Conservation (phyloP, 1,139 yeast species). For the Suhomyces anneliseae region DNA sequence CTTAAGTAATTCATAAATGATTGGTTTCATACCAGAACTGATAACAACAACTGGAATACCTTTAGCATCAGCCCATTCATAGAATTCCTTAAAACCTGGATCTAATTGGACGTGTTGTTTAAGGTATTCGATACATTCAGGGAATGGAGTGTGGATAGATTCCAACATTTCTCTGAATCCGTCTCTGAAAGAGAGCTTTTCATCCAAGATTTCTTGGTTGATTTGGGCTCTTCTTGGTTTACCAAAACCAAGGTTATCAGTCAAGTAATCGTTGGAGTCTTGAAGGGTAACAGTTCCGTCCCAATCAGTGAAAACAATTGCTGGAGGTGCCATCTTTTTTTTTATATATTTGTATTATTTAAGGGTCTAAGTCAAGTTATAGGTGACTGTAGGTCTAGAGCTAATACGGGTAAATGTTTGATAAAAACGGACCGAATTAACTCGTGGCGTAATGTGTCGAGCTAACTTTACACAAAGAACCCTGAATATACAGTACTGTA, state of each 20-base stretch:
- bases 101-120: constrained; percentile 69
- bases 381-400: neutral
- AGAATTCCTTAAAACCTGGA: constrained; percentile 84
- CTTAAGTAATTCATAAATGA: constrained; percentile 73
- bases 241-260: constrained; percentile 90
- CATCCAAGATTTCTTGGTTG: constrained; percentile 73
- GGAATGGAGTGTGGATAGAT: constrained; percentile 72
- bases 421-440: too few species aligned
- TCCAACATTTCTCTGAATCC: constrained; percentile 85
- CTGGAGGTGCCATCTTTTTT: constrained; percentile 22
- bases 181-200: constrained; percentile 68
- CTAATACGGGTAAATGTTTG: neutral
- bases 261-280: constrained; percentile 88
- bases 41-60: constrained; percentile 79
- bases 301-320: constrained; percentile 93
- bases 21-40: constrained; percentile 91
- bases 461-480: too few species aligned
- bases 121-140: constrained; percentile 73
- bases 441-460: too few species aligned
- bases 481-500: too few species aligned
- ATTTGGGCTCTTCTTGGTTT: constrained; percentile 60
- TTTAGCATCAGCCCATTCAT: constrained; percentile 70
- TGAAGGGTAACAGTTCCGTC: constrained; percentile 93
- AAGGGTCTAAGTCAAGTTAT: neutral
- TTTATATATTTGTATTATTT: neutral